Percentiles rank a stretch among this genome's conserved stretches.
phyloP scores from a whole-genome alignment of 164 flowering plant species.

The Stephania japonica region DNA sequence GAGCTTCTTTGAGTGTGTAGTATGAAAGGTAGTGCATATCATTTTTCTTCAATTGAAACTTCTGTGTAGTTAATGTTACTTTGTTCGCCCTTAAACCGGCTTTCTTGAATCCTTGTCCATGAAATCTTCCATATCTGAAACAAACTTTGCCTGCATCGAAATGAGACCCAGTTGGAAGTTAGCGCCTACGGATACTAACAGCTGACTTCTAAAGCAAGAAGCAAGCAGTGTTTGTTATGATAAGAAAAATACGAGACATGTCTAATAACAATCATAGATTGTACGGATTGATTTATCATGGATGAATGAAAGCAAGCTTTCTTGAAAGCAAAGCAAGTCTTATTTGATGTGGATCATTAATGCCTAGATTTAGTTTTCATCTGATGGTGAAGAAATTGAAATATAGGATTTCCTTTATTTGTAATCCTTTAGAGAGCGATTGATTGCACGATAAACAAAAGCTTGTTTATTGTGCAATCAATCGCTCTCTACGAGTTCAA shows the following conservation, averaged over 20 bases:
- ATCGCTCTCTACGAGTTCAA: background rate
- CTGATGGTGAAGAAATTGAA: background rate
- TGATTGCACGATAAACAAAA: too few species aligned
- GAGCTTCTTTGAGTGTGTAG: background rate
- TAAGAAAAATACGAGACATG: background rate
- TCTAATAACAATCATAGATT: background rate
- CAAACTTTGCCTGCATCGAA: slow-evolving; percentile 57
- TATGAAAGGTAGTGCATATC: background rate
- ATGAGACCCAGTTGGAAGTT: background rate
- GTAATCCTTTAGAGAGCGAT: too few species aligned
- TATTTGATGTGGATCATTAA: too few species aligned
- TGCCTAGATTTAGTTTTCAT: background rate
- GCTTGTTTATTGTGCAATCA: background rate
- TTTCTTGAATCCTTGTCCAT: slow-evolving; percentile 42
- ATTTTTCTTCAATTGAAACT: slow-evolving; percentile 17
- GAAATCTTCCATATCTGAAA: slow-evolving; percentile 57
- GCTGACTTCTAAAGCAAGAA: background rate
- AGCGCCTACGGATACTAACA: background rate
- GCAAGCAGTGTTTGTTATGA: background rate
- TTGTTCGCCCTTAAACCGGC: slow-evolving; percentile 28
- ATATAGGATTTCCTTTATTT: too few species aligned
- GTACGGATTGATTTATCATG: background rate
- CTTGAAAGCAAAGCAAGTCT: too few species aligned
- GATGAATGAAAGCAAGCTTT: background rate
- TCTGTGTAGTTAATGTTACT: slow-evolving; percentile 20